Conservation (phyloP, 345 rosid genomes). For the Syzygium aromaticum region DNA sequence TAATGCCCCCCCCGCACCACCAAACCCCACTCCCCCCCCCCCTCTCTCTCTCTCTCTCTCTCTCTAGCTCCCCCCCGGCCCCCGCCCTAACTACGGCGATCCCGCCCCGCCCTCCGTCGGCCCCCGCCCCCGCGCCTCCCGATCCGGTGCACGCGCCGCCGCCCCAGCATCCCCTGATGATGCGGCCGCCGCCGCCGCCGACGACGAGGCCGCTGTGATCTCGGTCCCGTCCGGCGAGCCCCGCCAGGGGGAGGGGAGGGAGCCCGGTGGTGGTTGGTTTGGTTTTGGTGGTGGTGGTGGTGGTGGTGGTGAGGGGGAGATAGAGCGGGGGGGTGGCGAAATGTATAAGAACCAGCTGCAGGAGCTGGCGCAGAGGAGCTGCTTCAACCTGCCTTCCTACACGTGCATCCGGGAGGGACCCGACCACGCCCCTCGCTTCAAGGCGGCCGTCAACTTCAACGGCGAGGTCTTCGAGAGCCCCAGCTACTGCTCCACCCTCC, state of each 20-base stretch:
- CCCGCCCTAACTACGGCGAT: background rate
- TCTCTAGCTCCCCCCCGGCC: too few relatives aligned
- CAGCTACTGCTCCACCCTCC: slow-evolving; percentile 92
- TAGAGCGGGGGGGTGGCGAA: slow-evolving; percentile 11
- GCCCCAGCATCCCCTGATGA: too few relatives aligned
- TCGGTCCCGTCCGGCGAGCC: background rate
- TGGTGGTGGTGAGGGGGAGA: background rate
- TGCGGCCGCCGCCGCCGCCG: background rate
- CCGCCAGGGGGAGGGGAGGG: background rate
- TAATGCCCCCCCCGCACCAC: background rate
- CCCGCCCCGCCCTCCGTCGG: background rate
- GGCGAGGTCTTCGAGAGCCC: slow-evolving; percentile 98
- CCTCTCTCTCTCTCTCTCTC: background rate
- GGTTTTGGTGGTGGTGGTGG: background rate
- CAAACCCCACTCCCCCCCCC: background rate
- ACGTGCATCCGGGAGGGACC: slow-evolving; percentile 97
- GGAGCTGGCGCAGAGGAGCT: slow-evolving; percentile 99
- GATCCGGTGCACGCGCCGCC: background rate
- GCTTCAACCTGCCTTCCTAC: slow-evolving; percentile 90
- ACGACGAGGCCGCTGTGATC: background rate
- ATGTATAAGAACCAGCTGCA: slow-evolving; percentile 99
- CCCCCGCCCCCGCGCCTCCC: background rate
- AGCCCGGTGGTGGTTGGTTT: background rate
- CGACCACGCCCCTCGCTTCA: slow-evolving; percentile 98
- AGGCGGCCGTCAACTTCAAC: slow-evolving; percentile 92